Evolutionary conservation across 495 filamentous ascomycete genomes (phyloP), one percentile per base, ranked within the genome.

Genomic region (Aspergillus baeticus): DNA sequence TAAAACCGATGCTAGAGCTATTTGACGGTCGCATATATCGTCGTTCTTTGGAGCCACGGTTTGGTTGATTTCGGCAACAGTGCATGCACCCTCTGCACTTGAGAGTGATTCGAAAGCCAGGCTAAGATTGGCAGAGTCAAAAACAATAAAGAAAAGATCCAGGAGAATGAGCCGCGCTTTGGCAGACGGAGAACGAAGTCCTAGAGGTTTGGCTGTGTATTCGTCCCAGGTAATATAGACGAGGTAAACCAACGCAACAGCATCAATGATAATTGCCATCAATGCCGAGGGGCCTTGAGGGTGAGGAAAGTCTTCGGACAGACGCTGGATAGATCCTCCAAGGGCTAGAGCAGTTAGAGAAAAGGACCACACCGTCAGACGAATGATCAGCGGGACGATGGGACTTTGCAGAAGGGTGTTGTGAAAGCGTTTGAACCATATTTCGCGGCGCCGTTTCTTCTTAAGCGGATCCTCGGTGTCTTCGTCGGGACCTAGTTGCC

Each of bases 171-270:
- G 81, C 18, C 88, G 82, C 61, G 96, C 87, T 66, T 98, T 98
- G 18, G 91, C 86, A 34, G 83, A 85, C 2, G 90, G 84, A 6
- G 84, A 84, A 23, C 94, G 87, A 53, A 98, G 75, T 5, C 94
- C 94, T 31, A 98, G 75, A 4, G 94, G 94, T 65, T 96, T 95
- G 15, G 90, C 86, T 4, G 90, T 92, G 70, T 96, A 98, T 71
- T 98, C 94, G 68, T 98, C 94, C 71, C 87, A 96, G 2, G 91
- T 96, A 69, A 98, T 93, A 69, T 96, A 98, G 47, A 90, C 65
- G 33, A 94, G 82, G 69, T 97, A 98, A 37, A 92, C 84, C 53
- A 98, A 77, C 6, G 95, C 95, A 3, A 97, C 78, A 11, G 85
- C 85, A 70, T 97, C 93, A 29, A 98, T 88, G 39, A 92, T 84